phyloP scores from a whole-genome alignment of 805 yeast species.

The Candida saitoana region DNA sequence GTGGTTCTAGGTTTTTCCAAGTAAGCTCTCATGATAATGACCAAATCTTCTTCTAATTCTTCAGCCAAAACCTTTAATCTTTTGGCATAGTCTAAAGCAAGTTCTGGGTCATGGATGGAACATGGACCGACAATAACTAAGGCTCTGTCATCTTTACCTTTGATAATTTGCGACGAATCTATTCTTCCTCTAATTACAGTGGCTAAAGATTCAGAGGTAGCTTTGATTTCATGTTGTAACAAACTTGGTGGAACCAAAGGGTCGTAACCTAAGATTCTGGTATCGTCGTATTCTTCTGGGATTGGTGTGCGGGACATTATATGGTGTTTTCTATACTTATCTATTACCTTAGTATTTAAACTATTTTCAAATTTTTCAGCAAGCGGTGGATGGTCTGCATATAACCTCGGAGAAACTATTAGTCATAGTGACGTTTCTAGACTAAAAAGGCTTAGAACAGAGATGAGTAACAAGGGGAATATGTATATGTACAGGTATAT shows the following conservation, averaged over 20 bases:
- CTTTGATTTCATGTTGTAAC: constrained; percentile 79
- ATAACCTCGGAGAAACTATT: background rate
- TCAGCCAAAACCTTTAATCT: constrained; percentile 64
- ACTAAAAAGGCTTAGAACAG: no score
- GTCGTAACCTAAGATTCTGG: constrained; percentile 83
- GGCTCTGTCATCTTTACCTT: constrained; percentile 75
- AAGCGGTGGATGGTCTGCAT: background rate
- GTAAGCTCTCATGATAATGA: constrained; percentile 94
- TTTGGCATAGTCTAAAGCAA: constrained; percentile 84
- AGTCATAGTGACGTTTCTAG: no score
- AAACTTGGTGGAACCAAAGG: constrained; percentile 93
- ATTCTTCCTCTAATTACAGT: constrained; percentile 75
- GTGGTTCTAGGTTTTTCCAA: constrained; percentile 98
- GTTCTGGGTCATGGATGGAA: constrained; percentile 86
- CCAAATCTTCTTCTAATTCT: constrained; percentile 70
- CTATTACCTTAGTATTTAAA: no score
- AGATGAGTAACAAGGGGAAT: no score
- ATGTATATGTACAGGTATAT: no score
- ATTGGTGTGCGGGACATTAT: constrained; percentile 48
- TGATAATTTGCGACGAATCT: constrained; percentile 70
- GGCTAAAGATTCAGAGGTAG: constrained; percentile 48
- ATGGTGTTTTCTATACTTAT: no score
- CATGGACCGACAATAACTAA: constrained; percentile 94
- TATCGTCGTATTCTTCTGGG: constrained; percentile 69
- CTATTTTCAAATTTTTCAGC: background rate